Evolutionary conservation across 208 protist genomes (phyloP).

Genomic region (Wallacemonas sp.): DNA sequence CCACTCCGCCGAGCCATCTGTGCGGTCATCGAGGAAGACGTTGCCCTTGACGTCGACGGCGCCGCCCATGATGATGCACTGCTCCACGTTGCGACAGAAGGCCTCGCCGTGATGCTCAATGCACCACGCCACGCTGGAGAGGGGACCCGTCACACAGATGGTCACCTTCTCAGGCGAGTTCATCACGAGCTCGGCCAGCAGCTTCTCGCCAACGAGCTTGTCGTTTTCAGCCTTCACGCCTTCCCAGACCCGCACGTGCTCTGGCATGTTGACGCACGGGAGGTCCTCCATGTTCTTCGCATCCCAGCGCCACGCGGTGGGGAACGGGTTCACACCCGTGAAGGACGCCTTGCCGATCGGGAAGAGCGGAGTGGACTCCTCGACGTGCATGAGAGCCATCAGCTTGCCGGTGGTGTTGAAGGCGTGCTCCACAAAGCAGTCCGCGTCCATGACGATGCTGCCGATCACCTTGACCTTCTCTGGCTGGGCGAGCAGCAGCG

Average conservation of each 20-base stretch:
- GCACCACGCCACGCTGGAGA: constrained; percentile 86
- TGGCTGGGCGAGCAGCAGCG: constrained; percentile 68
- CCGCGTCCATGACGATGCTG: constrained; percentile 77
- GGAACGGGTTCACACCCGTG: constrained; percentile 84
- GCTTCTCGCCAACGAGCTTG: constrained; percentile 66
- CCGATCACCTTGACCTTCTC: constrained; percentile 82
- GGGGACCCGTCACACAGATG: constrained; percentile 86
- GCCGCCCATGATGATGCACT: constrained; percentile 90
- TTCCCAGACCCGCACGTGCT: constrained; percentile 53
- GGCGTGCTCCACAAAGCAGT: constrained; percentile 80
- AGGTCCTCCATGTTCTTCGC: constrained; percentile 88
- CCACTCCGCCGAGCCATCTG: constrained; percentile 86
- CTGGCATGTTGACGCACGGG: constrained; percentile 75
- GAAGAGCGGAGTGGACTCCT: constrained; percentile 47
- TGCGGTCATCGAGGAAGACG: constrained; percentile 68
- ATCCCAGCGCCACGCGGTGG: constrained; percentile 73
- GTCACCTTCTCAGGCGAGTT: constrained; percentile 70
- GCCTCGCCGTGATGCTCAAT: constrained; percentile 73
- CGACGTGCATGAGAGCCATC: constrained; percentile 69
- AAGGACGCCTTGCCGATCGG: constrained; percentile 75
- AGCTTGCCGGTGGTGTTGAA: constrained; percentile 78
- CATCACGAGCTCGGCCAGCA: constrained; percentile 81
- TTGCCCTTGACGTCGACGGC: constrained; percentile 84
- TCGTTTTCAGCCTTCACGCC: constrained; percentile 40
- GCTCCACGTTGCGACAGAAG: constrained; percentile 79